These are phyloP conservation scores for Komagataella populi DNA, from an alignment of 805 yeast genomes.

Conservation along the genomic window DNA sequence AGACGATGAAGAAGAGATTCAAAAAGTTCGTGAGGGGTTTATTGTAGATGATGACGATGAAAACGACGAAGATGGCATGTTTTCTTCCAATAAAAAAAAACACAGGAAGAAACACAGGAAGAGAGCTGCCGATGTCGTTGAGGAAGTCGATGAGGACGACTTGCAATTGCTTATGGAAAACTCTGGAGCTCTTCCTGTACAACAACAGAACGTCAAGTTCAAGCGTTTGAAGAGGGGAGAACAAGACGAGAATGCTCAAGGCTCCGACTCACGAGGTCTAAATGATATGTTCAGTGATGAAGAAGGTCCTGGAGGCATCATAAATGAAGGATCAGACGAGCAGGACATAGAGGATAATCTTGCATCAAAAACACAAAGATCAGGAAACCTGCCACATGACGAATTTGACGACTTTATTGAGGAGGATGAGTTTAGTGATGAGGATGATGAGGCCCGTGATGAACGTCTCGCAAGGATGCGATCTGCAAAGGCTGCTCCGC, in stretches of 20 bases:
- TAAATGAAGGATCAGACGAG: slow-evolving; percentile 8
- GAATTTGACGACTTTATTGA: slow-evolving; percentile 96
- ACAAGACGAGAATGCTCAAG: slow-evolving; percentile 19
- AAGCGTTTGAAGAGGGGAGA: slow-evolving; percentile 78
- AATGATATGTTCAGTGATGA: slow-evolving; percentile 64
- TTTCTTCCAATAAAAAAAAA: slow-evolving; percentile 11
- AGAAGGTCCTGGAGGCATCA: slow-evolving; percentile 19
- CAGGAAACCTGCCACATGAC: slow-evolving; percentile 33
- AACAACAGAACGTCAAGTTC: slow-evolving; percentile 31
- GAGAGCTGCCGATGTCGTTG: slow-evolving; percentile 20
- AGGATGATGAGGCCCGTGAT: slow-evolving; percentile 59
- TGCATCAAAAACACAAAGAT: slow-evolving; percentile 7
- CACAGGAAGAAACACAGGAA: slow-evolving; percentile 26
- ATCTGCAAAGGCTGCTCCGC: slow-evolving; percentile 13
- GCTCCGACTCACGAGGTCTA: slow-evolving; percentile 23
- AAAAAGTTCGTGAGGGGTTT: slow-evolving; percentile 78
- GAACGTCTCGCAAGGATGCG: slow-evolving; percentile 23
- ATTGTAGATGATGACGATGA: slow-evolving; percentile 87
- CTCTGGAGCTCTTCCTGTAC: slow-evolving; percentile 54
- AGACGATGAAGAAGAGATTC: slow-evolving; percentile 79
- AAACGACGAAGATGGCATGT: slow-evolving; percentile 34
- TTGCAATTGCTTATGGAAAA: slow-evolving; percentile 84
- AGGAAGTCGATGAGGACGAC: slow-evolving; percentile 84
- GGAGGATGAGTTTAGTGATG: slow-evolving; percentile 92
- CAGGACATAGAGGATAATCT: slow-evolving; percentile 20